Evolutionary conservation across 2,329 filamentous ascomycete genomes (phyloP), one percentile per base, ranked within the genome.

Genomic region (Xenoacremonium recifei): DNA sequence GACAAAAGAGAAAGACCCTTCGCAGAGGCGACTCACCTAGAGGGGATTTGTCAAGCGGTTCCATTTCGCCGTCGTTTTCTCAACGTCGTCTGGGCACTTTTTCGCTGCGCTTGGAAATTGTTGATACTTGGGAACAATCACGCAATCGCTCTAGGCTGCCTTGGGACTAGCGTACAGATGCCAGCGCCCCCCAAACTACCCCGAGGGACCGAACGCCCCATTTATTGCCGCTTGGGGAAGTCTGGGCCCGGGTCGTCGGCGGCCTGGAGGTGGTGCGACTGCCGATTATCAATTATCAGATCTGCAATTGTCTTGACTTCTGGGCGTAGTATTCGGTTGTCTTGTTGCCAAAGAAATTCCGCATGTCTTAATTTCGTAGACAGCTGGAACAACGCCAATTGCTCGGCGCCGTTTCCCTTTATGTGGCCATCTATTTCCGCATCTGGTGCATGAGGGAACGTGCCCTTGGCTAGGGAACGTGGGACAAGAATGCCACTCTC

Each of bases 101-200:
- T 41, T 37, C 31, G 45, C 52, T 51, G 54, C 49, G 47, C 44
- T 51, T 53, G 50, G 45, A 54, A 64, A 62, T 66, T 65, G 62
- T 63, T 59, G 63, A 67, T 65, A 57, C 43, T 51, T 57, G 45
- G 50, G 58, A 39, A 51, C 56, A 66, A 68, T 68, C 65, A 68
- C 65, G 65, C 65, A 68, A 68, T 68, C 62, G 49, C 35, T 32
- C 57, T 60, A 60, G 46, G 34, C 63, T 56, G 31, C 39, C 53
- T 58, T 44, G 17, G 60, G 64, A 46, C 52, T 64, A 61, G 61
- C 52, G 53, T 33, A 21, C 49, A 33, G 42, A 51, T 57, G 47
- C 47, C 50, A 51, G 48, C 49, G 57, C 44, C 45, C 37, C 53
- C n/a, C n/a, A 45, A 51, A 51, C 42, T 52, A 56, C 53, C 47